phyloP scores from a whole-genome alignment of 208 protist genomes.

The Vickermania spadyakhi region DNA sequence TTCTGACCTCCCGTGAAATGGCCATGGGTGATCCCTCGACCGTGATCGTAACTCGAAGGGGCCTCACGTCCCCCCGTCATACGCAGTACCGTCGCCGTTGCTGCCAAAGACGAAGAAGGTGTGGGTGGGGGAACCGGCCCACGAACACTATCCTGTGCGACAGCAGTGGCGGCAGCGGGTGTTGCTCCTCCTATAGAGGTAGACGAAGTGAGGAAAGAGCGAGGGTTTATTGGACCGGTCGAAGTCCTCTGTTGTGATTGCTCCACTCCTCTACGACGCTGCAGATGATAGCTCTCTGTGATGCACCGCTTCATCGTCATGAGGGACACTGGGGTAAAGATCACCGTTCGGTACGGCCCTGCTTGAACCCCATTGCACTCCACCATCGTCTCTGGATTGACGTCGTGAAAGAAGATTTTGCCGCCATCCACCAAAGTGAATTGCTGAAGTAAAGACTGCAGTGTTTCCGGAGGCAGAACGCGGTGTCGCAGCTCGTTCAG shows the following conservation, averaged over 20 bases:
- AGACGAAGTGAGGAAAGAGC: background rate
- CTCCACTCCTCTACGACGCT: conserved; percentile 4
- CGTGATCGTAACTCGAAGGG: background rate
- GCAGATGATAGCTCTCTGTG: conserved; percentile 40
- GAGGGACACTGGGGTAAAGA: conserved; percentile 42
- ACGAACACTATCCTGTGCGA: background rate
- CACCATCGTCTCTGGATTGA: conserved; percentile 64
- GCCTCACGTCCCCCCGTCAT: background rate
- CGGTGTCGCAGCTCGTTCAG: conserved; percentile 40
- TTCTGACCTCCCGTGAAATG: background rate
- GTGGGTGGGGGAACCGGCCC: background rate
- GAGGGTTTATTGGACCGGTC: conserved; percentile 6
- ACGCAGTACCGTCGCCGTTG: background rate
- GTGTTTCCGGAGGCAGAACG: conserved; percentile 41
- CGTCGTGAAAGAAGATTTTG: conserved; percentile 48
- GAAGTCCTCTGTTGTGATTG: background rate
- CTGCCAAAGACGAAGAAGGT: background rate
- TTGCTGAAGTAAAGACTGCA: conserved; percentile 43
- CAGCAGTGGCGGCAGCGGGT: background rate
- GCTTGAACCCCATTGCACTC: conserved; percentile 71
- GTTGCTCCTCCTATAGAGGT: background rate
- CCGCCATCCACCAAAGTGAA: conserved; percentile 55
- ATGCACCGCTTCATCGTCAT: conserved; percentile 42
- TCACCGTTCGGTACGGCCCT: conserved; percentile 44
- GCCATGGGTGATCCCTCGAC: background rate